phyloP scores from a whole-genome alignment of 768 basidiomycete genomes.

The Suillus paluster region DNA sequence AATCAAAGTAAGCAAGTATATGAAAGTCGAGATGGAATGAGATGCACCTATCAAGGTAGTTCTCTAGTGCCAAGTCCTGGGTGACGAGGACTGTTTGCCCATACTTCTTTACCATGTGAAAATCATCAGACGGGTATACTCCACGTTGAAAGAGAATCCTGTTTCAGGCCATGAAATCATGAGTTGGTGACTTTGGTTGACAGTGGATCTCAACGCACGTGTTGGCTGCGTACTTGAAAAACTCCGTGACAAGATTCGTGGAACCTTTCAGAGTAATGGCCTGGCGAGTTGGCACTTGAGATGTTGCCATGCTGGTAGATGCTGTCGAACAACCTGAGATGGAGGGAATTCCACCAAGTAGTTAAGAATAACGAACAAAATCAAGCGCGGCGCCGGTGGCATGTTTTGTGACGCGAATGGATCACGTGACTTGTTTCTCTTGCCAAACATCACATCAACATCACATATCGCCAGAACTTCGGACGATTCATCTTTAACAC shows the following conservation, averaged over 20 bases:
- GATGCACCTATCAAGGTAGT: slow-evolving; percentile 81
- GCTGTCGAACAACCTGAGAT: background rate
- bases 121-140: slow-evolving; percentile 97
- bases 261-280: slow-evolving; percentile 96
- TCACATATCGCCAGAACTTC: background rate
- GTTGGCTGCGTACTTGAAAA: slow-evolving; percentile 99
- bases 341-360: background rate
- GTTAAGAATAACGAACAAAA: background rate
- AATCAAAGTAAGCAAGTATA: slow-evolving; percentile 10
- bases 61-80: slow-evolving; percentile 90
- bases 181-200: background rate
- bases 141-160: slow-evolving; percentile 97
- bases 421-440: slow-evolving; percentile 20
- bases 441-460: slow-evolving; percentile 23
- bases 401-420: slow-evolving; percentile 15
- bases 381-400: no score
- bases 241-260: slow-evolving; percentile 91
- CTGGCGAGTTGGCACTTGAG: slow-evolving; percentile 58
- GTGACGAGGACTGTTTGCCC: slow-evolving; percentile 95
- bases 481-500: background rate
- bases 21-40: background rate
- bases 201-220: slow-evolving; percentile 58
- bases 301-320: slow-evolving; percentile 42
- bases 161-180: slow-evolving; percentile 1
- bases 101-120: slow-evolving; percentile 99